phyloP scores from a whole-genome alignment of 495 filamentous ascomycete species.

The Aspergillus kassunensis region DNA sequence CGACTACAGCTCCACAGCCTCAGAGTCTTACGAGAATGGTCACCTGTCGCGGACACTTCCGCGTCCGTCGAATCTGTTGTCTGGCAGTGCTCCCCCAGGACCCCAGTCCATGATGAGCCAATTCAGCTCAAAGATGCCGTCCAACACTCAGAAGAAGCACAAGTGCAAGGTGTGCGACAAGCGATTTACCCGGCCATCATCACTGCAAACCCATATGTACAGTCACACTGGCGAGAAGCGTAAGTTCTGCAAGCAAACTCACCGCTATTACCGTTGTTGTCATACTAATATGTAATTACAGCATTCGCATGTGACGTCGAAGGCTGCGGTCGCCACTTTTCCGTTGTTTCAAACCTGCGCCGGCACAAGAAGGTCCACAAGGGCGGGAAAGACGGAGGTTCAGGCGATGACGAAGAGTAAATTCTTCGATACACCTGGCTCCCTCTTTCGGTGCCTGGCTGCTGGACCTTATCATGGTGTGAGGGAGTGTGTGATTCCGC shows the following conservation, averaged over 20 bases:
- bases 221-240: conserved; percentile 99
- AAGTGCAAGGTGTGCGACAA: conserved; percentile 99
- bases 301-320: conserved; percentile 93
- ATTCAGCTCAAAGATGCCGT: conserved; percentile 95
- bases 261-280: conserved; percentile 1
- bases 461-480: conserved; percentile 6
- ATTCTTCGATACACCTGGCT: conserved; percentile 4
- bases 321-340: conserved; percentile 94
- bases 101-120: conserved; percentile 98
- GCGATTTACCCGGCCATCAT: conserved; percentile 94
- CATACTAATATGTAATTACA: conserved; percentile 43
- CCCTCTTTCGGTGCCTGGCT: conserved; percentile 13
- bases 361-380: conserved; percentile 97
- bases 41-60: conserved; percentile 73
- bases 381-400: conserved; percentile 57
- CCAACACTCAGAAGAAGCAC: conserved; percentile 98
- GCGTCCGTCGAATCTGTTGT: conserved; percentile 66
- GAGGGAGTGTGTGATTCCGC: background rate
- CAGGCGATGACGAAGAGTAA: conserved; percentile 46
- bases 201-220: conserved; percentile 97
- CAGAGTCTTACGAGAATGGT: conserved; percentile 79
- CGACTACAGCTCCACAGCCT: conserved; percentile 84
- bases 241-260: conserved; percentile 50
- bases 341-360: conserved; percentile 93
- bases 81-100: conserved; percentile 65